phyloP scores from a whole-genome alignment of 352 stramenopile genomes.

The Globisporangium lucens region DNA sequence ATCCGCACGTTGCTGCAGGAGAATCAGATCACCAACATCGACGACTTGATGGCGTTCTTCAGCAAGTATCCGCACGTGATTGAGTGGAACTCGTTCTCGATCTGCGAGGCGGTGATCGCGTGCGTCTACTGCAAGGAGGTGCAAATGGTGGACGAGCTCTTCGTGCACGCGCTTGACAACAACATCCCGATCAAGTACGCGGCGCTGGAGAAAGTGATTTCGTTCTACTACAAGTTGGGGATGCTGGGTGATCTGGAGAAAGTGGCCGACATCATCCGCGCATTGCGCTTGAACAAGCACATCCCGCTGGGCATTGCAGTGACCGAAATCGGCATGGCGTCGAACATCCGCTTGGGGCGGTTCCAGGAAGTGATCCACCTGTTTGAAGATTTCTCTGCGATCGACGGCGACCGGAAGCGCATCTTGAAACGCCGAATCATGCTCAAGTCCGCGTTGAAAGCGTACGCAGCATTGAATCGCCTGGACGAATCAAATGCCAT shows the following conservation, averaged over 20 bases:
- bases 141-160: constrained; percentile 56
- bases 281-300: constrained; percentile 68
- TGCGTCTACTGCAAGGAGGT: constrained; percentile 43
- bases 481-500: constrained; percentile 67
- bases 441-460: constrained; percentile 50
- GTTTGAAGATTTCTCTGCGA: constrained; percentile 70
- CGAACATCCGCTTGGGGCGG: constrained; percentile 53
- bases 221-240: constrained; percentile 65
- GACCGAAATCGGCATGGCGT: constrained; percentile 72
- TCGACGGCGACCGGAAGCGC: constrained; percentile 61
- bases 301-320: constrained; percentile 70
- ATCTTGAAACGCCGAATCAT: constrained; percentile 54
- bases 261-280: constrained; percentile 59
- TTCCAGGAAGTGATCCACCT: constrained; percentile 62
- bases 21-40: constrained; percentile 25
- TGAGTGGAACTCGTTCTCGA: constrained; percentile 56
- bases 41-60: constrained; percentile 53
- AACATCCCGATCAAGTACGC: constrained; percentile 75
- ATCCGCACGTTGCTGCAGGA: constrained; percentile 35
- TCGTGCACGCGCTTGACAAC: constrained; percentile 57
- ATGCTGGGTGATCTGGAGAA: constrained; percentile 59
- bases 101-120: constrained; percentile 66
- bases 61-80: constrained; percentile 41
- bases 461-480: constrained; percentile 50
- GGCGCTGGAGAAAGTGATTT: constrained; percentile 64